Evolutionary conservation across 192 early-diverging fungal genomes (phyloP).

Genomic region (Backusella luteola): DNA sequence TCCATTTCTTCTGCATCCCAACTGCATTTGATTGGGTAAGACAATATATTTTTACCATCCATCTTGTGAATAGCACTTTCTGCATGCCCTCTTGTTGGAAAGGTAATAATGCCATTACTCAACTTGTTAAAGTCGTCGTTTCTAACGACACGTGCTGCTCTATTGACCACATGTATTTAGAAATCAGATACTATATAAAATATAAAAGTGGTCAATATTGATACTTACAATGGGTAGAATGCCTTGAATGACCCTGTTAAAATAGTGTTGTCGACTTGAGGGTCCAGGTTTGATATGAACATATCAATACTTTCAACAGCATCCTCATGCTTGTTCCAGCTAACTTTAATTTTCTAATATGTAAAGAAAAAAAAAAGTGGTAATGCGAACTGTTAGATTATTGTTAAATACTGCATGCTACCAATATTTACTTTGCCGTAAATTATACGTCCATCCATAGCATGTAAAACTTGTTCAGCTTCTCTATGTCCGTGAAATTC

Average conservation of each 20-base stretch:
- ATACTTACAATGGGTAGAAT: neutral
- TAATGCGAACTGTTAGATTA: neutral
- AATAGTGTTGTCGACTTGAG: neutral
- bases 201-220: neutral
- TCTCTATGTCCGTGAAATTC: conserved; percentile 69
- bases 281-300: neutral
- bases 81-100: conserved; percentile 77
- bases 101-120: conserved; percentile 85
- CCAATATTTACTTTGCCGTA: conserved; percentile 48
- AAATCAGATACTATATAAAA: neutral
- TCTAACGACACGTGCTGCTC: conserved; percentile 74
- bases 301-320: neutral
- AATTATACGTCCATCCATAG: conserved; percentile 66
- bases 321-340: conserved; percentile 6
- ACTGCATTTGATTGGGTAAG: conserved; percentile 78
- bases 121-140: neutral
- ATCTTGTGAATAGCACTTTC: conserved; percentile 81
- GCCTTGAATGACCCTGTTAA: neutral
- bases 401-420: neutral
- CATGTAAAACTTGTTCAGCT: conserved; percentile 70
- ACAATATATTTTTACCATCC: conserved; percentile 85
- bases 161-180: conserved; percentile 40
- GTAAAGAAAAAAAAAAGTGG: neutral
- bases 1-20: conserved; percentile 80
- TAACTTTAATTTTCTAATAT: conserved; percentile 26